phyloP scores from a whole-genome alignment of 2,329 filamentous ascomycete species.

The Penicillium hordei region DNA sequence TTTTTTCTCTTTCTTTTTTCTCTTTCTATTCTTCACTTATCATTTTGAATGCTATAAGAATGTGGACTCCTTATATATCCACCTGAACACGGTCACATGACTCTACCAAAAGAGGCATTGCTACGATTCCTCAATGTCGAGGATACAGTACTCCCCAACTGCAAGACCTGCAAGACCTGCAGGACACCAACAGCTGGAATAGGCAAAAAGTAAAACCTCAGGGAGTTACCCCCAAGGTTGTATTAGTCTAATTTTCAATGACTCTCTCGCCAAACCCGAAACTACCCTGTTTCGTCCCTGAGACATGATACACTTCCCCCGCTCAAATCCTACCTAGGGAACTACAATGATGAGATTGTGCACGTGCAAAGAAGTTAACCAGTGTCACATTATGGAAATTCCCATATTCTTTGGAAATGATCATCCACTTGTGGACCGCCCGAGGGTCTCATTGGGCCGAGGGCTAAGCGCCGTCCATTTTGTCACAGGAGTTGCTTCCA shows the following conservation, averaged over 20 bases:
- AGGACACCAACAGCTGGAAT: background rate
- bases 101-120: constrained; percentile 1
- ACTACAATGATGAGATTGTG: background rate
- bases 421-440: background rate
- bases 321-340: background rate
- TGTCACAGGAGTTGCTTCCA: constrained; percentile 11
- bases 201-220: constrained; percentile 1
- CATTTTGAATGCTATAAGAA: background rate
- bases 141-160: background rate
- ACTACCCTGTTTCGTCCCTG: constrained; percentile 4
- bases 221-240: background rate
- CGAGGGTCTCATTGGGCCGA: constrained; percentile 2
- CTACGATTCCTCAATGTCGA: background rate
- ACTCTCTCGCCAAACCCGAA: constrained; percentile 3
- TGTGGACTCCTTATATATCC: background rate
- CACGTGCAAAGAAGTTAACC: background rate
- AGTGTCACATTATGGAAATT: background rate
- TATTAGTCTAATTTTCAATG: constrained; percentile 1
- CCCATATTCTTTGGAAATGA: background rate
- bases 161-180: background rate
- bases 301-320: background rate
- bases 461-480: constrained; percentile 11
- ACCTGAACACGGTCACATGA: background rate
- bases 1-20: background rate
- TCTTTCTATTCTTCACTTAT: background rate